phyloP scores from a whole-genome alignment of 202 grass and related monocot genomes.

The Zizania palustris region DNA sequence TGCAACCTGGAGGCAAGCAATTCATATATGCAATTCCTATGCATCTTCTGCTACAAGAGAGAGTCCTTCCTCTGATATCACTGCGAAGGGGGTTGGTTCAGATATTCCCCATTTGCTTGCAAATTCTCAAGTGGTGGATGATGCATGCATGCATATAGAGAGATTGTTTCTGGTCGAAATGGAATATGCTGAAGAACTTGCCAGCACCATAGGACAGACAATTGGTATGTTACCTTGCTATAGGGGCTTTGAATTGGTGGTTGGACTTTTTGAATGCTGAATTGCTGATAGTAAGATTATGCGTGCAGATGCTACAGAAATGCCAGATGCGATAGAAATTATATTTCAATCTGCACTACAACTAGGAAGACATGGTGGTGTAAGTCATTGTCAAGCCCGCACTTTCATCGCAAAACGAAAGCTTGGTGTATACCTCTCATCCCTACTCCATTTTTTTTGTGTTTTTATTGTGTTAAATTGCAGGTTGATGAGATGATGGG shows the following conservation, averaged over 20 bases:
- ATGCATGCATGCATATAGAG: slow-evolving; percentile 59
- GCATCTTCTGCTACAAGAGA: slow-evolving; percentile 60
- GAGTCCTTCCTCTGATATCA: slow-evolving; percentile 52
- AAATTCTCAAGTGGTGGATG: slow-evolving; percentile 58
- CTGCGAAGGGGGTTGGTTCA: slow-evolving; percentile 42
- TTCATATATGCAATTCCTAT: slow-evolving; percentile 67
- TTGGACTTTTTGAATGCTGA: slow-evolving; percentile 41
- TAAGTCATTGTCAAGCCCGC: slow-evolving; percentile 63
- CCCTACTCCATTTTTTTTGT: not conserved
- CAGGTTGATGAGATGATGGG: slow-evolving; percentile 95
- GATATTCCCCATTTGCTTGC: slow-evolving; percentile 42
- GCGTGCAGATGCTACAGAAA: slow-evolving; percentile 75
- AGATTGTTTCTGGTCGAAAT: slow-evolving; percentile 75
- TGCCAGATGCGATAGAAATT: slow-evolving; percentile 93
- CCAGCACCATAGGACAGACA: slow-evolving; percentile 61
- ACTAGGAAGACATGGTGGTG: slow-evolving; percentile 79
- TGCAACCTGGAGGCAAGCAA: slow-evolving; percentile 96
- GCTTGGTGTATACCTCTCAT: slow-evolving; percentile 7
- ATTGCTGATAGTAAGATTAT: slow-evolving; percentile 50
- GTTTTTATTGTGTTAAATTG: slow-evolving; percentile 36
- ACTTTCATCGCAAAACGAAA: slow-evolving; percentile 34
- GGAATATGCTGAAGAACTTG: slow-evolving; percentile 81
- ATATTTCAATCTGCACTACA: slow-evolving; percentile 92
- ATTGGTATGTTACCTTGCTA: slow-evolving; percentile 54
- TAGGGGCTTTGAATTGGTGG: slow-evolving; percentile 15